Percentiles rank a stretch among this genome's conserved stretches.
phyloP scores from a whole-genome alignment of 495 filamentous ascomycete species.

The Hypomontagnella monticulosa region DNA sequence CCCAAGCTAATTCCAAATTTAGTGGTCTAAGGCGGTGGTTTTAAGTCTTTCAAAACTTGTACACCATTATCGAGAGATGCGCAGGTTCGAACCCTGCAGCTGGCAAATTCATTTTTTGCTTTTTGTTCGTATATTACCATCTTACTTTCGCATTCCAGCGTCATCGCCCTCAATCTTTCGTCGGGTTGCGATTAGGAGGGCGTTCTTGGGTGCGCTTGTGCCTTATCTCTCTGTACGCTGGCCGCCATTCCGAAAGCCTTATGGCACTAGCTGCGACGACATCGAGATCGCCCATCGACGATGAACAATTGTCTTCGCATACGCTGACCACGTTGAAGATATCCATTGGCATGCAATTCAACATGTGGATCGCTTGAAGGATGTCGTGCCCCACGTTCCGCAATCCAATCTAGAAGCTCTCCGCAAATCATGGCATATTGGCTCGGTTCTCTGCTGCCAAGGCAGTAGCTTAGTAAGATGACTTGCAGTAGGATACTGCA shows the following conservation, averaged over 20 bases:
- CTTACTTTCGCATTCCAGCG: not conserved
- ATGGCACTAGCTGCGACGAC: no score
- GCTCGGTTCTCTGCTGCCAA: constrained; percentile 13
- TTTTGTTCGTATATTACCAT: not conserved
- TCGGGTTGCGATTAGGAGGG: no score
- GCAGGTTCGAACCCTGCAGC: constrained; percentile 44
- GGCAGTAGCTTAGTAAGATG: constrained; percentile 16
- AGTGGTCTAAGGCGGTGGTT: constrained; percentile 42
- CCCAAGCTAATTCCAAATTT: constrained; percentile 10
- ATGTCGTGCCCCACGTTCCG: constrained; percentile 20
- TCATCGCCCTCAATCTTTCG: not conserved
- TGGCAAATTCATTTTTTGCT: constrained; percentile 26
- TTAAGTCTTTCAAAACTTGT: constrained; percentile 33
- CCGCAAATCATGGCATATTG: constrained; percentile 27
- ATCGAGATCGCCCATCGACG: constrained; percentile 8
- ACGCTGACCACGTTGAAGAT: constrained; percentile 31
- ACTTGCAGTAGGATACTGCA: constrained; percentile 27
- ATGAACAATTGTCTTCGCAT: not conserved
- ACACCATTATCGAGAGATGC: constrained; percentile 44
- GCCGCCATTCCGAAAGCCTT: no score
- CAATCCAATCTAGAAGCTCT: constrained; percentile 11
- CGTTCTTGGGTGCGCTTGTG: no score
- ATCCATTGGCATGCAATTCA: constrained; percentile 21
- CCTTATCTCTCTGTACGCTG: not conserved
- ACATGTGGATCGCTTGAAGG: constrained; percentile 18